phyloP scores from a whole-genome alignment of 1,139 yeast species.

The Dujonia santamariae region DNA sequence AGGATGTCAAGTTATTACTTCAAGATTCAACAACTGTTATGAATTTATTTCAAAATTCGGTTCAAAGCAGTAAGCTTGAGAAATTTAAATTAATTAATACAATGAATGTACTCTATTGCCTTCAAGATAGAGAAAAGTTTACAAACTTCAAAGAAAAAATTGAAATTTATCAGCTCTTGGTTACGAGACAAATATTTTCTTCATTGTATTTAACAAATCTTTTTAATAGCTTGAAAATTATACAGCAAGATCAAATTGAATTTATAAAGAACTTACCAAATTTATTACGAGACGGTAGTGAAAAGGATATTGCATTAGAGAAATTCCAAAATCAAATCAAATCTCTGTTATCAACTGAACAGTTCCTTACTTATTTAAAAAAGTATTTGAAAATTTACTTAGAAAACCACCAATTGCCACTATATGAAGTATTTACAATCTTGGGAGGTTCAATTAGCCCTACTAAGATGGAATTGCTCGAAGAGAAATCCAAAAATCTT shows the following conservation, averaged over 20 bases:
- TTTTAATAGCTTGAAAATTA: conserved; percentile 1
- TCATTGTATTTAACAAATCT: conserved; percentile 19
- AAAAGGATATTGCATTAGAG: background rate
- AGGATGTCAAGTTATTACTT: conserved; percentile 1
- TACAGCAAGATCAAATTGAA: background rate
- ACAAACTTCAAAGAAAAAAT: conserved; percentile 6
- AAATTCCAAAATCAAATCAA: background rate
- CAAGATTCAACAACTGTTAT: conserved; percentile 1
- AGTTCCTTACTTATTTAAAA: background rate
- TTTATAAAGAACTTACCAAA: too few species aligned
- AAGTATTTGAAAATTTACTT: conserved; percentile 12
- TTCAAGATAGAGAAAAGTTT: conserved; percentile 4
- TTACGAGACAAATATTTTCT: conserved; percentile 12
- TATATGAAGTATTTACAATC: conserved; percentile 35
- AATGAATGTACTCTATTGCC: conserved; percentile 5
- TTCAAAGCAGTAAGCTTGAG: conserved; percentile 2
- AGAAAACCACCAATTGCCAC: conserved; percentile 25
- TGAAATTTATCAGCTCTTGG: conserved; percentile 8
- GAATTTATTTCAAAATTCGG: conserved; percentile 5
- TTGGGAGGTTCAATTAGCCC: conserved; percentile 30
- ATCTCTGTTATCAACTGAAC: background rate
- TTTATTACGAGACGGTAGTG: background rate
- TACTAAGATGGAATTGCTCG: conserved; percentile 19
- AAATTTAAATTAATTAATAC: conserved; percentile 5
- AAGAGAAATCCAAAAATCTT: conserved; percentile 38